Base-by-base conservation (phyloP, 139 green algal genomes). In the Micractinium sp. region DNA sequence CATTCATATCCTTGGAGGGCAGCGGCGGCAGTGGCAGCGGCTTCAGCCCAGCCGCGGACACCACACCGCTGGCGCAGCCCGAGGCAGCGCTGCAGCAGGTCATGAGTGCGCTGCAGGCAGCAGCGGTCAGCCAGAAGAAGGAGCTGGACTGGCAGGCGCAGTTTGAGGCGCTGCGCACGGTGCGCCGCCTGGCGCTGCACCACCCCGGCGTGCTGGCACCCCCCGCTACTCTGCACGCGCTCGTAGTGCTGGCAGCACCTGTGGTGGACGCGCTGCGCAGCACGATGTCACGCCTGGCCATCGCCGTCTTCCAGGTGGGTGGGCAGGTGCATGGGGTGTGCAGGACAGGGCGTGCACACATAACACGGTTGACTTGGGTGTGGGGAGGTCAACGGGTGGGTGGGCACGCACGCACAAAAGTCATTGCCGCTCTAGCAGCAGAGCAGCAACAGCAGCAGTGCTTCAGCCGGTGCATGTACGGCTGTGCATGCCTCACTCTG, bases 141-240 rank as follows among this genome's bases (percentile, higher is more conserved):
- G 95, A 97, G 91, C 91, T 98, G 67, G 94, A 98, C 92, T 98
- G 96, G 96, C 91, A 94, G 81, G 93, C 87, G 15, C 96, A 98
- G 91, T 92, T 94, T 81, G 94, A 98, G 53, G 95, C 94, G 33
- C 82, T 98, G 27, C 92, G 92, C 25, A 94, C 94, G 53, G 91
- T 89, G 12, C 91, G 95, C 38, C 91, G 96, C 41, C 79, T 97
- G 23, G 90, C 95, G 3, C 88, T 88, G 85, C 92, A 97, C 92
- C 94, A 98, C 93, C 27, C 85, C 0, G 89, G 91, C 4, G 71
- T 94, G 53, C 81, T 95, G 35, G 25, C 38, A 36, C 78, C 87
- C 61, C 60, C 41, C 1, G 33, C 20, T 12, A 66, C 67, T 39
- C 83, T 97, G 87, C 93, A 96, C 83, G 93, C 95, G 38, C 90